Evolutionary conservation across 2,329 filamentous ascomycete genomes (phyloP), one percentile per base, ranked within the genome.

Genomic region (Ilyonectria mors-panacis): DNA sequence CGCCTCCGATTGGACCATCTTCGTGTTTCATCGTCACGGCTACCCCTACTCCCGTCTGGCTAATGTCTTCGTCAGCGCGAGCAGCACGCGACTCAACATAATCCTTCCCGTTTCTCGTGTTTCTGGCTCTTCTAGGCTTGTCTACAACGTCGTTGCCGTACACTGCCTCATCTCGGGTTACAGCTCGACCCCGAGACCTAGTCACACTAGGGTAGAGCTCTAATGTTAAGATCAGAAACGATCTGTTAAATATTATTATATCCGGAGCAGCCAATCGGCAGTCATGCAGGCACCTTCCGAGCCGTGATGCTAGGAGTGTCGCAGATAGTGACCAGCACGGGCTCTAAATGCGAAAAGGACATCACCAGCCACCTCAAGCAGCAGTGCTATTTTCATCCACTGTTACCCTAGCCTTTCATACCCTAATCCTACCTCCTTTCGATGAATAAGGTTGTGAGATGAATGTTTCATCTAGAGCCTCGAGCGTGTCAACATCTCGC

Each of bases 11-110:
- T 53, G 50, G 50, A 15, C n/a, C 30, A 12, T 35, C 12, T 6
- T 15, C 28, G 30, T n/a, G 50, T 53, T 53, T 53, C 50, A 53
- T 21, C 50, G 10, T 6, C 50, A 53, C 50, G 50, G 50, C 28
- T 53, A 33, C n/a, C 28, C 50, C 33, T 53, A 12, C 30, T 35
- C n/a, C 50, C 50, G 50, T 53, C 50, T 53, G 35, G 50, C 28
- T 19, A 53, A 35, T n/a, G 13, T 6, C 6, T 53, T 30, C 28
- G 17, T 51, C 48, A 9, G 48, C 17, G 9, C 28, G n/a, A 21
- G 28, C 26, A 33, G 19, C 28, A 51, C 48, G 48, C 48, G 26
- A 17, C 48, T 33, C 28, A 3, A 6, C 26, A 8, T 19, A n/a
- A 12, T 35, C 10, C 28, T 23, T 23, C 50, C 30, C 28, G 50